These are phyloP conservation scores for Forsythia suspensa DNA, from an alignment of 257 asterid genomes.

Conservation along the genomic window DNA sequence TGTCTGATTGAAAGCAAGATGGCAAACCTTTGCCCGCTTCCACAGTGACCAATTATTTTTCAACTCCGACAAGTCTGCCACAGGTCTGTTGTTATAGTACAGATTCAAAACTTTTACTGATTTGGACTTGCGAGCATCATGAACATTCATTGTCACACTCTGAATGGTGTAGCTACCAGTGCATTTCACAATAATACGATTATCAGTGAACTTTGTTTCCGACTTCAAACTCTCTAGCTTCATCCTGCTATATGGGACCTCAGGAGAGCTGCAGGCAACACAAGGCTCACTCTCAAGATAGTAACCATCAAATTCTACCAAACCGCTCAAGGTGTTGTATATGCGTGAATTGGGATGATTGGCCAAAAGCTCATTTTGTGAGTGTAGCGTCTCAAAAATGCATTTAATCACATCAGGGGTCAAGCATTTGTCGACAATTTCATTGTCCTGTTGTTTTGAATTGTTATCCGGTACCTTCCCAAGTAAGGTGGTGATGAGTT, in stretches of 20 bases:
- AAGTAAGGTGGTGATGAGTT: conserved; percentile 77
- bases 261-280: conserved; percentile 99
- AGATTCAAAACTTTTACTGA: conserved; percentile 96
- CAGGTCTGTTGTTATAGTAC: conserved; percentile 98
- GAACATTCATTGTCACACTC: conserved; percentile 96
- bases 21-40: conserved; percentile 98
- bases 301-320: conserved; percentile 99
- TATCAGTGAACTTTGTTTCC: conserved; percentile 97
- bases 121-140: conserved; percentile 96
- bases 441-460: conserved; percentile 61
- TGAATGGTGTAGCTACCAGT: conserved; percentile 99
- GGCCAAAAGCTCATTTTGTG: conserved; percentile 97
- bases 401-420: conserved; percentile 76
- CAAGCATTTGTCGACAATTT: conserved; percentile 88
- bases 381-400: conserved; percentile 86
- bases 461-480: conserved; percentile 72
- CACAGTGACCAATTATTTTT: conserved; percentile 96
- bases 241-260: conserved; percentile 97
- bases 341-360: conserved; percentile 99
- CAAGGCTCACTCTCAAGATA: conserved; percentile 99
- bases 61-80: conserved; percentile 93
- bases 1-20: conserved; percentile 89
- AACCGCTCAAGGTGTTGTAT: conserved; percentile 91
- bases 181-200: conserved; percentile 97
- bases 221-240: conserved; percentile 96